A percentile compares a stretch with the other conserved stretches of the same genome.
These are phyloP conservation scores for Onygena corvina DNA, from an alignment of 2,329 filamentous ascomycete species.

Conservation along the genomic window DNA sequence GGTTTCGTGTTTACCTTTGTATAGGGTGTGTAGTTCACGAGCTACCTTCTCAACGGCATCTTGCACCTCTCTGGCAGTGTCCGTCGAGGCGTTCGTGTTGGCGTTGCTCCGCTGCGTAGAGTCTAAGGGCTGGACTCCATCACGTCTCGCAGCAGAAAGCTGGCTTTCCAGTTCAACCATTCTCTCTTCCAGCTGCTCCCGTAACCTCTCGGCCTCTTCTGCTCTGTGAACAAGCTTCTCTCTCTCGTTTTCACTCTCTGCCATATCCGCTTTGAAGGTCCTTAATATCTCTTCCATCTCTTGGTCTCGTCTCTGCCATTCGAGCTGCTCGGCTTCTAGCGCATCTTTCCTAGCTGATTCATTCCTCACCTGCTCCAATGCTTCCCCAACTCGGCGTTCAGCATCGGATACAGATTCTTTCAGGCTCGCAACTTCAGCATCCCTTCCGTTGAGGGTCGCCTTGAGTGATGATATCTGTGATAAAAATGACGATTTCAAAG, in stretches of 20 bases:
- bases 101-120: slow-evolving; percentile 25
- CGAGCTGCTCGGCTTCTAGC: slow-evolving; percentile 60
- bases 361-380: slow-evolving; percentile 70
- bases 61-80: slow-evolving; percentile 58
- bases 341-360: slow-evolving; percentile 59
- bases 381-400: slow-evolving; percentile 80
- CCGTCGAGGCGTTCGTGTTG: slow-evolving; percentile 31
- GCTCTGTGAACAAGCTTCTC: slow-evolving; percentile 65
- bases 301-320: slow-evolving; percentile 71
- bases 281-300: slow-evolving; percentile 76
- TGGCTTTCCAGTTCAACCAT: slow-evolving; percentile 38
- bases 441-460: slow-evolving; percentile 80
- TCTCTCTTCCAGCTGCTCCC: slow-evolving; percentile 35
- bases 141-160: slow-evolving; percentile 32
- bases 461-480: slow-evolving; percentile 92
- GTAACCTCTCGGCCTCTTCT: slow-evolving; percentile 58
- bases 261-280: slow-evolving; percentile 70
- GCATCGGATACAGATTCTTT: slow-evolving; percentile 82
- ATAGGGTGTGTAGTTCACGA: slow-evolving; percentile 80
- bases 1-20: slow-evolving; percentile 94
- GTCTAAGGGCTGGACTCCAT: slow-evolving; percentile 17
- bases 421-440: slow-evolving; percentile 77
- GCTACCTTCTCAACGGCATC: slow-evolving; percentile 80
- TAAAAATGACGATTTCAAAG: slow-evolving; percentile 76
- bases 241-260: slow-evolving; percentile 63